Percentiles rank a stretch among this genome's conserved stretches.
Evolutionary conservation across 495 filamentous ascomycete genomes (phyloP).

Genomic region (Paragyromitra xinjiangensis): DNA sequence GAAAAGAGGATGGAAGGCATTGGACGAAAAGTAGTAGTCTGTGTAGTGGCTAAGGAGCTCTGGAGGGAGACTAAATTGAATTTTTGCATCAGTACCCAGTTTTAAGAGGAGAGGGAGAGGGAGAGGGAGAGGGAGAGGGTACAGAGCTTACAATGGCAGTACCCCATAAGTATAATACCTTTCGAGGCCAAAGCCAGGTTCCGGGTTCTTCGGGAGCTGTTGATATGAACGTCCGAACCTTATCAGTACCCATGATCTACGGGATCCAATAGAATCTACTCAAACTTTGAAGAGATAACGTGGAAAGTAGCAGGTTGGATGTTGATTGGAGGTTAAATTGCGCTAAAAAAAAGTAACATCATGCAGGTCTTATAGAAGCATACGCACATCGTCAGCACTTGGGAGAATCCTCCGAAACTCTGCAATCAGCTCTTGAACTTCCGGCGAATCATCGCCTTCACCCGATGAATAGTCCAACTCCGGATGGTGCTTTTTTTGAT

Average conservation of each 20-base stretch:
- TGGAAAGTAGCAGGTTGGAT: not conserved
- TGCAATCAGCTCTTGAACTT: conserved; percentile 46
- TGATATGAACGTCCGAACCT: conserved; percentile 7
- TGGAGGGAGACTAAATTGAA: conserved; percentile 45
- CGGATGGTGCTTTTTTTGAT: conserved; percentile 55
- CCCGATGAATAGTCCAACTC: conserved; percentile 41
- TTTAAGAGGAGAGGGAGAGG: not conserved
- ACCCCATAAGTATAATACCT: conserved; percentile 50
- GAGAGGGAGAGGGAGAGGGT: not conserved
- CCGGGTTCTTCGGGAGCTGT: conserved; percentile 50
- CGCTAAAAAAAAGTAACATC: not conserved
- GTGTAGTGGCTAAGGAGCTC: conserved; percentile 52
- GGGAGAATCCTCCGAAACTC: conserved; percentile 49
- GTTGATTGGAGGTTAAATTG: conserved; percentile 6
- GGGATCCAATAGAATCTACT: not conserved
- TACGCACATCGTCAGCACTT: conserved; percentile 48
- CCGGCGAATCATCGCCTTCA: conserved; percentile 15
- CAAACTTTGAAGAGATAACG: conserved; percentile 13
- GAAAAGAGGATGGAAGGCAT: conserved; percentile 53
- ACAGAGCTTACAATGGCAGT: conserved; percentile 50
- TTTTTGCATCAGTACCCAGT: conserved; percentile 15
- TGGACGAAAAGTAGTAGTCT: conserved; percentile 53
- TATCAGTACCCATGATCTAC: conserved; percentile 21
- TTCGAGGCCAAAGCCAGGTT: conserved; percentile 49
- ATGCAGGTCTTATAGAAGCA: conserved; percentile 16